phyloP scores from a whole-genome alignment of 768 basidiomycete genomes.

The Tylopilus cervinicoccineus region DNA sequence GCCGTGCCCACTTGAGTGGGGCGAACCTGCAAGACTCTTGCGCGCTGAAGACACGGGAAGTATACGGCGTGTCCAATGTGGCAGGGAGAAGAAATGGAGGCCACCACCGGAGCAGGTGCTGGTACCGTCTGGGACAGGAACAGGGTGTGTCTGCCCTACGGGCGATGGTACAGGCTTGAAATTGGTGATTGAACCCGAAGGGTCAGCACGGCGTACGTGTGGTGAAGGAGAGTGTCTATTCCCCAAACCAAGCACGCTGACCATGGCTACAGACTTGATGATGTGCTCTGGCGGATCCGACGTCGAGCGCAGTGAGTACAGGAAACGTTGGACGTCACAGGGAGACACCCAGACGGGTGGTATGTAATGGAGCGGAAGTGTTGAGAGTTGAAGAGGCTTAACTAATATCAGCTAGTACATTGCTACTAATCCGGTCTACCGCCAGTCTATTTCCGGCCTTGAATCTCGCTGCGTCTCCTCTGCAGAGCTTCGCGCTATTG shows the following conservation, averaged over 20 bases:
- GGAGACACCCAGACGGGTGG: background rate
- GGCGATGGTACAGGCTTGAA: slow-evolving; percentile 33
- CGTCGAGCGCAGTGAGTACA: slow-evolving; percentile 4
- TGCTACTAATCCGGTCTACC: background rate
- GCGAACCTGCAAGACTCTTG: slow-evolving; percentile 25
- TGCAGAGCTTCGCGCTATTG: slow-evolving; percentile 58
- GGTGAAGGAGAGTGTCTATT: slow-evolving; percentile 32
- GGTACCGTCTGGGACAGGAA: slow-evolving; percentile 41
- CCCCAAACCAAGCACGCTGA: slow-evolving; percentile 36
- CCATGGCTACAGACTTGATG: slow-evolving; percentile 28
- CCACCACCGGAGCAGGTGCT: slow-evolving; percentile 35
- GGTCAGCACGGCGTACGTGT: slow-evolving; percentile 21
- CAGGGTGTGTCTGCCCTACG: slow-evolving; percentile 43
- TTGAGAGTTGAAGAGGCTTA: slow-evolving; percentile 8
- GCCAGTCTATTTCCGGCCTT: slow-evolving; percentile 31
- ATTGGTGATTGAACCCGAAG: slow-evolving; percentile 30
- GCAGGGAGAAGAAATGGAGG: slow-evolving; percentile 59
- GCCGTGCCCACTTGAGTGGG: slow-evolving; percentile 23
- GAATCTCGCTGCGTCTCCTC: slow-evolving; percentile 51
- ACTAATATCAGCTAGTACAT: slow-evolving; percentile 3
- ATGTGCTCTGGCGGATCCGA: background rate
- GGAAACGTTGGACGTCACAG: background rate
- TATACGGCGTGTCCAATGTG: slow-evolving; percentile 58
- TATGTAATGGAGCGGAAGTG: slow-evolving; percentile 6
- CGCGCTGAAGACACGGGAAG: slow-evolving; percentile 31